Base-by-base conservation (phyloP, 192 early-diverging fungal species). In the Backusella luteola region DNA sequence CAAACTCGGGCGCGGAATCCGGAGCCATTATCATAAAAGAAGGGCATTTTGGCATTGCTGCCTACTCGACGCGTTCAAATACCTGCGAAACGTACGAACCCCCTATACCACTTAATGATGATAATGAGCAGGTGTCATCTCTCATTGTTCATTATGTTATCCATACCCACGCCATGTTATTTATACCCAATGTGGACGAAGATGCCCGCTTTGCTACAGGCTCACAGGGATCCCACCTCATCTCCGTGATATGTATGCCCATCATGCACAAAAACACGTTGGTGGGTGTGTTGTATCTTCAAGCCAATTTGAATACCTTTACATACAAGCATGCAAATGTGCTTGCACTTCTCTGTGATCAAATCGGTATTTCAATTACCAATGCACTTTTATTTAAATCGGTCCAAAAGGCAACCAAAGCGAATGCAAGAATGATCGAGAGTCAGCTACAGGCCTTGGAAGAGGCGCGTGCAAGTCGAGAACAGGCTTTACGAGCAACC, bases 281-380 rank as follows among this genome's bases (percentile, higher is more conserved):
- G 0, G 85, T 86, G 6, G 85, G 85, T 0, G 80, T 84, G 3
- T 52, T 86, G 32, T 86, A 86, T 59, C 80, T 86, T 53, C 80
- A 86, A 56, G 77, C 72, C 21, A 79, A 68, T 38, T 21, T 74
- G 1, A 74, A 67, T 29, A 69, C 71, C 0, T 79, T 79, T 59
- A 79, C 71, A 4, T 29, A 35, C 52, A 67, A 69, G 26, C 77
- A 79, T 59, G 73, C 81, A 73, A 69, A 81, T 41, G 85, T 86
- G 12, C 75, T 86, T 74, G 80, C 83, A 26, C 63, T 86, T 26
- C 59, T 86, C 32, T 83, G 83, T 12, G 81, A 86, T 36, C 85
- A 86, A 35, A 53, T 86, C 35, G 85, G 85, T 11, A 86, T 84
- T 56, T 86, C 85, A 11, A 80, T 86, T 34, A 84, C 85, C 32